These are phyloP conservation scores for Solanum paucissectum DNA, from an alignment of 257 asterid genomes.

Conservation along the genomic window DNA sequence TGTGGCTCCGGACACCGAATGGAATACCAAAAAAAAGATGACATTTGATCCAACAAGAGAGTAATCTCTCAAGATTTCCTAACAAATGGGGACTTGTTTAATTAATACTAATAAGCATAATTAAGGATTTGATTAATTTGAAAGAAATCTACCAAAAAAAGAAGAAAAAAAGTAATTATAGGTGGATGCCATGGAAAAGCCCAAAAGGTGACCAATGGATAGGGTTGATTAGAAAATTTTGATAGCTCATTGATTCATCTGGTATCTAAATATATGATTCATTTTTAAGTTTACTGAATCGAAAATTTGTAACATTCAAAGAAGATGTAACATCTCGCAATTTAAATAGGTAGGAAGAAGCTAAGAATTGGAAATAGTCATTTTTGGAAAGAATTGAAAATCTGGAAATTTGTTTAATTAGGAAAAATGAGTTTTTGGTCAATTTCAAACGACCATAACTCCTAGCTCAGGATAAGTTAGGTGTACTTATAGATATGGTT, in stretches of 20 bases:
- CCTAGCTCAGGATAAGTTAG: no score
- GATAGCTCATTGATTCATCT: neutral
- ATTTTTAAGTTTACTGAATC: neutral
- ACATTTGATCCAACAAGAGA: neutral
- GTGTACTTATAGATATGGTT: no score
- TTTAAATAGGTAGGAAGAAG: no score
- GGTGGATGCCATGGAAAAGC: neutral
- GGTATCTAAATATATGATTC: neutral
- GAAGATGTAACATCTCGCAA: neutral
- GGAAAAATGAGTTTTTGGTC: no score
- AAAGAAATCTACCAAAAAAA: neutral
- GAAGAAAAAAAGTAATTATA: neutral
- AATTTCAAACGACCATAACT: no score
- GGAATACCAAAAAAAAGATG: neutral
- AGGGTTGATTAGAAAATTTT: neutral
- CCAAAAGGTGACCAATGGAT: neutral
- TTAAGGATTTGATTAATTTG: neutral
- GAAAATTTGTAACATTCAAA: neutral
- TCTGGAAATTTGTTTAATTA: no score
- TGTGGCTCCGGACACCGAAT: no score
- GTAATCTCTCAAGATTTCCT: neutral
- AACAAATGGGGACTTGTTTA: neutral
- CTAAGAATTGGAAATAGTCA: no score
- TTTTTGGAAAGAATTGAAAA: no score
- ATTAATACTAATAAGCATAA: neutral